phyloP scores from a whole-genome alignment of 345 rosid species.

The Isatis tinctoria region DNA sequence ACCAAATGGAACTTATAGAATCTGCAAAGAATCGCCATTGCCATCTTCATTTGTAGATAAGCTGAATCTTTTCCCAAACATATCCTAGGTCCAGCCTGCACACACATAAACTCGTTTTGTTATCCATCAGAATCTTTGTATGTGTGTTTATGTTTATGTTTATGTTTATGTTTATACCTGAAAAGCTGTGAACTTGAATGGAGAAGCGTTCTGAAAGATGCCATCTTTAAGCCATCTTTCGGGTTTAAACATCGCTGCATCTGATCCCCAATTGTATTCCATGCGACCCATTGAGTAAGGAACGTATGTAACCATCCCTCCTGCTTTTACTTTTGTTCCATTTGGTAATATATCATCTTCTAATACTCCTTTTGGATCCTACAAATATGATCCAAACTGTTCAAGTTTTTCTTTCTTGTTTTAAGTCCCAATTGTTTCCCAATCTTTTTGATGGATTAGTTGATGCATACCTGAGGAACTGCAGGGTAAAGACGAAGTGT shows the following conservation, averaged over 20 bases:
- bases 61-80: slow-evolving; percentile 98
- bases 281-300: slow-evolving; percentile 99
- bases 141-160: background rate
- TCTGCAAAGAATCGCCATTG: slow-evolving; percentile 73
- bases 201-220: slow-evolving; percentile 75
- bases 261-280: slow-evolving; percentile 93
- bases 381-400: background rate
- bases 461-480: slow-evolving; percentile 71
- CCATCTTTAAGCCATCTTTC: slow-evolving; percentile 97
- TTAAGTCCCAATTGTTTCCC: background rate
- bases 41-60: slow-evolving; percentile 95
- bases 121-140: background rate
- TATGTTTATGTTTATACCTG: slow-evolving; percentile 41
- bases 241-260: slow-evolving; percentile 75
- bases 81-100: slow-evolving; percentile 89
- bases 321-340: slow-evolving; percentile 89
- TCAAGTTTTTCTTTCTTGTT: background rate
- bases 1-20: slow-evolving; percentile 69
- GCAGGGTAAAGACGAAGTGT: slow-evolving; percentile 91
- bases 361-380: slow-evolving; percentile 87
- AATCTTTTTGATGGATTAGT: background rate
- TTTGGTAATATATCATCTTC: slow-evolving; percentile 82
- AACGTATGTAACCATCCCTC: slow-evolving; percentile 97
- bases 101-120: background rate
- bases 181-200: slow-evolving; percentile 94